phyloP scores from a whole-genome alignment of 1,284 basidiomycete species.

The Malassezia nana region DNA sequence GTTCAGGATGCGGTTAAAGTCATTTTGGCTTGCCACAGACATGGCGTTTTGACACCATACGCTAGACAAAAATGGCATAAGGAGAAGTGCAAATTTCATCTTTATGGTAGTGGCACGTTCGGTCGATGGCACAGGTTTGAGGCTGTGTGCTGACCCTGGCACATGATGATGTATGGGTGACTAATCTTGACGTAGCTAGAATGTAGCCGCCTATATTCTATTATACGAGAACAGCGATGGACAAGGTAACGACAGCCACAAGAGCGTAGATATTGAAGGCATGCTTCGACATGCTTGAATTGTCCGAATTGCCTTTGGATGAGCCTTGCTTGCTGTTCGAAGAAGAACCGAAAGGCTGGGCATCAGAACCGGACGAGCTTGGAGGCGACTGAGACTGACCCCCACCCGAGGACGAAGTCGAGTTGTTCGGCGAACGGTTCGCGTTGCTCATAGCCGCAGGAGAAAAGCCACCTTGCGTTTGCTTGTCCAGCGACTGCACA shows the following conservation, averaged over 20 bases:
- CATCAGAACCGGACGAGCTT: background rate
- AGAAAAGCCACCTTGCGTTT: constrained; percentile 5
- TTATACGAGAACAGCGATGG: background rate
- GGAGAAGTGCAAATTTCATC: background rate
- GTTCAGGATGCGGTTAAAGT: constrained; percentile 22
- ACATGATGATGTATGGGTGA: background rate
- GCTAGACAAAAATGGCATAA: background rate
- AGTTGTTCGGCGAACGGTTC: background rate
- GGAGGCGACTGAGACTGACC: background rate
- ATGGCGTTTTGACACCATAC: background rate
- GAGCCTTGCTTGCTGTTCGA: background rate
- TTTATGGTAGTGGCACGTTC: background rate
- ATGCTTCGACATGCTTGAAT: background rate
- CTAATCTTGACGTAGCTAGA: background rate
- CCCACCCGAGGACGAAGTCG: background rate
- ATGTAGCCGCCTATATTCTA: too few relatives aligned
- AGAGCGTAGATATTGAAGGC: background rate
- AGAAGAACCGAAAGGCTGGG: background rate
- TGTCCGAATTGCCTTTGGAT: too few relatives aligned
- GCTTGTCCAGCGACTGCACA: background rate
- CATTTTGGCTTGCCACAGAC: constrained; percentile 22
- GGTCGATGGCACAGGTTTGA: background rate
- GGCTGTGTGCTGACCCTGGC: background rate
- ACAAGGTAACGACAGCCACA: background rate
- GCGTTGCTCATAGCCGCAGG: background rate